A percentile compares a stretch with the other conserved stretches of the same genome.
These are phyloP conservation scores for Bruguiera gymnorhiza DNA, from an alignment of 345 rosid species.

Conservation along the genomic window DNA sequence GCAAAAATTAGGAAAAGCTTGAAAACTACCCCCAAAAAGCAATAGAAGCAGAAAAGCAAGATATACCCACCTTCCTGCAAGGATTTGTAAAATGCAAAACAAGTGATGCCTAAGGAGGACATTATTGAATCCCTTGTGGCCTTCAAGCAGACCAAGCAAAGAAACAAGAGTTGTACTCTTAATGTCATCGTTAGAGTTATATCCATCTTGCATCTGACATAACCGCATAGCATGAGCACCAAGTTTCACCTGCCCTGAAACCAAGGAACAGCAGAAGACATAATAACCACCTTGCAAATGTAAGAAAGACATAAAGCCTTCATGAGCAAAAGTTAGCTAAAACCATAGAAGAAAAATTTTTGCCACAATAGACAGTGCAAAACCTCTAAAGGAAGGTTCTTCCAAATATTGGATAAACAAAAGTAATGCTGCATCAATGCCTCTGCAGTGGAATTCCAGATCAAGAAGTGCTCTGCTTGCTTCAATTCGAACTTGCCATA, in stretches of 20 bases:
- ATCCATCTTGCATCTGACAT: constrained; percentile 62
- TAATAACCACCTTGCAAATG: constrained; percentile 9
- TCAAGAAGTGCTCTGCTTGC: constrained; percentile 90
- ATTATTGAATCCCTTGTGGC: constrained; percentile 65
- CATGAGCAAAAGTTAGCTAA: neutral
- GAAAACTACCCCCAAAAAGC: neutral
- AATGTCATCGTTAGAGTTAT: constrained; percentile 43
- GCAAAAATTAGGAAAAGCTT: neutral
- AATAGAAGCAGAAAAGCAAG: neutral
- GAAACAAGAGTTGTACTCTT: constrained; percentile 48
- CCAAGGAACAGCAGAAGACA: constrained; percentile 16
- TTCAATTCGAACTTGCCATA: constrained; percentile 79
- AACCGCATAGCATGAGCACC: constrained; percentile 69
- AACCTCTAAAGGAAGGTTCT: constrained; percentile 89
- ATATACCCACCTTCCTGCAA: constrained; percentile 69
- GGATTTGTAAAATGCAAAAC: constrained; percentile 78
- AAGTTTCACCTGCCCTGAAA: constrained; percentile 89
- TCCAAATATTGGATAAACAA: constrained; percentile 64
- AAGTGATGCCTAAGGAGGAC: constrained; percentile 74
- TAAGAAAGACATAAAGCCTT: neutral
- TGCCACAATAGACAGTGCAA: neutral
- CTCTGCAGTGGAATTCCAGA: constrained; percentile 78
- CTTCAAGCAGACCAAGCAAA: constrained; percentile 71
- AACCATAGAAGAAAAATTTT: neutral
- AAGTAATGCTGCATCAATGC: constrained; percentile 68